Evolutionary conservation across 208 protist species (phyloP), one percentile per base, ranked within the genome.

Genomic region (Trypanosoma mega): DNA sequence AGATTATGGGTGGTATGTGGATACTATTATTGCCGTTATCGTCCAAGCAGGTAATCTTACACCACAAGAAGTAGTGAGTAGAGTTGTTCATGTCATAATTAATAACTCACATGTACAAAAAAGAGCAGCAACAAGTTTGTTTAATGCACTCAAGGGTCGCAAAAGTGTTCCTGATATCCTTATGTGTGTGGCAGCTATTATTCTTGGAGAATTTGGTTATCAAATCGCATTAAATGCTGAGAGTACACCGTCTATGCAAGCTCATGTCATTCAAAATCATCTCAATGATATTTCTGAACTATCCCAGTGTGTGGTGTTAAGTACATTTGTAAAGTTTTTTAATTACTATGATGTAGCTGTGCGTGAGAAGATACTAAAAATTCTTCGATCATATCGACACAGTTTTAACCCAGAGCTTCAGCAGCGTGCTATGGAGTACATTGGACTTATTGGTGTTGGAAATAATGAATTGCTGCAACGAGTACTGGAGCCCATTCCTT

Each of bases 171-270:
- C 75, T 16, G 72, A 79, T 39, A 46, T 80, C 30, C 72, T 91
- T 63, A 55, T 87, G 44, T 72, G 75, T 23, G 74, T 96, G 29
- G 81, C 84, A 2, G 91, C 85, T 0, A 98, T 99, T 62, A 60
- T 99, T 14, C 81, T 99, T 12, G 98, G 98, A 48, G 98, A 99
- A 78, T 99, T 97, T 76, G 97, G 97, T 45, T 94, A 98, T 68
- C 89, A 98, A 31, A 98, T 99, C 48, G 94, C 95, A 0, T 83
- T 98, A 21, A 90, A 96, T 57, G 74, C 85, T 0, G 76, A 91
- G 47, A 93, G 82, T 45, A 77, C 74, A 53, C 80, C 89, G 23
- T 57, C 54, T 11, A 50, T 78, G 34, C 97, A 99, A 81, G 88
- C 98, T 46, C 62, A 63, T 12, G 50, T 87, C 23, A 79, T 99